Evolutionary conservation across 1,139 yeast species (phyloP).

Genomic region (Yamadazyma blattariae): DNA sequence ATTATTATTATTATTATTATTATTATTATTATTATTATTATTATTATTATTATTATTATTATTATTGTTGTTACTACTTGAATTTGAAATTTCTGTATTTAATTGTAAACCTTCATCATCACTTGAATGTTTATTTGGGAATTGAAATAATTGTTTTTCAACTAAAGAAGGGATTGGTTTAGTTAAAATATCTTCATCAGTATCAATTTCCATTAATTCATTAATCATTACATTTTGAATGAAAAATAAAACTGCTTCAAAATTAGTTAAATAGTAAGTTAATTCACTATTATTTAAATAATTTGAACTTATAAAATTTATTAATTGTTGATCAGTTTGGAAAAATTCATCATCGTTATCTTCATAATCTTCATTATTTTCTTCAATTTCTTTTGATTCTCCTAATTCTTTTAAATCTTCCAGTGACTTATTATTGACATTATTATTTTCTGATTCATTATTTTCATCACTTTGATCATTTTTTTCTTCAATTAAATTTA

Average conservation of each 20-base stretch:
- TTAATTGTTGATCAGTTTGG: slow-evolving; percentile 28
- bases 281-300: slow-evolving; percentile 40
- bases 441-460: neutral
- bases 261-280: slow-evolving; percentile 39
- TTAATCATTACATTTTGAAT: slow-evolving; percentile 35
- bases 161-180: slow-evolving; percentile 24
- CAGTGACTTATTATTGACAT: no score
- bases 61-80: neutral
- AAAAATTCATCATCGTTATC: no score
- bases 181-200: slow-evolving; percentile 18
- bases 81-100: neutral
- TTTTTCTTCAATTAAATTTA: slow-evolving; percentile 19
- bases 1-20: neutral
- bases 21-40: neutral
- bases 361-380: slow-evolving; percentile 1
- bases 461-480: slow-evolving; percentile 13
- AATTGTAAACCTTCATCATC: slow-evolving; percentile 4
- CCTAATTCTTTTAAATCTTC: no score
- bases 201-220: slow-evolving; percentile 21
- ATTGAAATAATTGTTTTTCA: slow-evolving; percentile 27
- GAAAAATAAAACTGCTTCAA: slow-evolving; percentile 41
- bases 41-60: neutral
- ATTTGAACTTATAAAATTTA: slow-evolving; percentile 24
- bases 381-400: slow-evolving; percentile 1
- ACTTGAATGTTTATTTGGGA: neutral